Evolutionary conservation across 75 land plant genomes (phyloP).

Genomic region (Gnetum montanum): DNA sequence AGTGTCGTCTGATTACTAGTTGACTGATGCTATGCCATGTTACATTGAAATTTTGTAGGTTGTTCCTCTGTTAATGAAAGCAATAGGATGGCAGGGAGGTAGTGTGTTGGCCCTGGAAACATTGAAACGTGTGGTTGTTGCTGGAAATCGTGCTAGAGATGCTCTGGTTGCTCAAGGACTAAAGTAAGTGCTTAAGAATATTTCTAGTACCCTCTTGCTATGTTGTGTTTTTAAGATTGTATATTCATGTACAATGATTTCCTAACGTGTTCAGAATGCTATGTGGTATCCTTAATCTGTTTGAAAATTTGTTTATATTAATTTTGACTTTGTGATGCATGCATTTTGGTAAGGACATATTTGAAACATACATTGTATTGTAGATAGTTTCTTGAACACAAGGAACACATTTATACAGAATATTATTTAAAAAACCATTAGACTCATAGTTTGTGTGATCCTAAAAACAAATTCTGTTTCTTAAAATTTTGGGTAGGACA

Average conservation of each 20-base stretch:
- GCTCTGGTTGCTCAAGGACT: conserved; percentile 99
- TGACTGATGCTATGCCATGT: too few species aligned
- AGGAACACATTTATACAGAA: too few species aligned
- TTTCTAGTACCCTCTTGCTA: background rate
- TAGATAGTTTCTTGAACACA: too few species aligned
- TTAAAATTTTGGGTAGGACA: too few species aligned
- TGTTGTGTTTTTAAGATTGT: background rate
- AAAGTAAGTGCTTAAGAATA: conserved; percentile 45
- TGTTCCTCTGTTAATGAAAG: conserved; percentile 97
- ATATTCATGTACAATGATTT: background rate
- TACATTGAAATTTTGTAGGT: too few species aligned
- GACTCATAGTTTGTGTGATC: too few species aligned
- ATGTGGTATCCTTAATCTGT: background rate
- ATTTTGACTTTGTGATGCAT: too few species aligned
- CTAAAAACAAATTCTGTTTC: too few species aligned
- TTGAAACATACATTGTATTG: too few species aligned
- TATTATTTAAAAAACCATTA: too few species aligned
- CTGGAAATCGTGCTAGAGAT: conserved; percentile 98
- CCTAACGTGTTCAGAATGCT: background rate
- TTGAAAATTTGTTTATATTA: background rate
- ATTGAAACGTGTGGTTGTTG: conserved; percentile 90
- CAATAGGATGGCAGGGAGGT: conserved; percentile 99
- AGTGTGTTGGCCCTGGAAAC: conserved; percentile 97
- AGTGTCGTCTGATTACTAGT: too few species aligned
- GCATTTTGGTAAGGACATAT: too few species aligned